phyloP scores from a whole-genome alignment of 805 yeast species.

The Groenewaldozyma tartarivorans region DNA sequence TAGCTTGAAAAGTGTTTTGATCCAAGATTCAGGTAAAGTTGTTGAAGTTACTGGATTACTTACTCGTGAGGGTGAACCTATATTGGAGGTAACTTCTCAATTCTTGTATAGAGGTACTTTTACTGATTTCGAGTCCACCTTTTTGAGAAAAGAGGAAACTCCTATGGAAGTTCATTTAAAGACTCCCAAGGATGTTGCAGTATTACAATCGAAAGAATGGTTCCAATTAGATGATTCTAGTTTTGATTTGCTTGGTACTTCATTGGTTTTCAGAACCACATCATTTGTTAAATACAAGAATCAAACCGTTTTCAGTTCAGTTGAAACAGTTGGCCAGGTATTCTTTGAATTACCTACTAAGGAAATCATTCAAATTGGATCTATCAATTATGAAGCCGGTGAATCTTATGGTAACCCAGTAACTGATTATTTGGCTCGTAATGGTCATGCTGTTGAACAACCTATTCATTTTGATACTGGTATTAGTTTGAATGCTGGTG shows the following conservation, averaged over 20 bases:
- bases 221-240: constrained; percentile 61
- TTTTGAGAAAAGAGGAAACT: constrained; percentile 77
- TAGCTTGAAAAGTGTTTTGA: constrained; percentile 76
- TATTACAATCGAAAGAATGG: constrained; percentile 94
- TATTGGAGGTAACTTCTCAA: constrained; percentile 88
- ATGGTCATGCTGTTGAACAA: constrained; percentile 90
- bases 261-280: constrained; percentile 80
- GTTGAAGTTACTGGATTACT: constrained; percentile 92
- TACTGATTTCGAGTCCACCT: constrained; percentile 81
- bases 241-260: constrained; percentile 64
- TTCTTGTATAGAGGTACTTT: constrained; percentile 95
- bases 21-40: constrained; percentile 87
- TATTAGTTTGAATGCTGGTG: constrained; percentile 62
- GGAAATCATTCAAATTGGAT: constrained; percentile 76
- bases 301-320: constrained; percentile 65
- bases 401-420: constrained; percentile 96
- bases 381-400: constrained; percentile 81
- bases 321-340: constrained; percentile 76
- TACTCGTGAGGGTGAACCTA: constrained; percentile 63
- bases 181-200: constrained; percentile 83
- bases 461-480: constrained; percentile 83
- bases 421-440: constrained; percentile 81
- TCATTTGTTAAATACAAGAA: constrained; percentile 76
- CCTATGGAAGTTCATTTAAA: constrained; percentile 71
- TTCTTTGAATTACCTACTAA: constrained; percentile 84